Evolutionary conservation across 768 basidiomycete species (phyloP).

Genomic region (Lentinula sp.): DNA sequence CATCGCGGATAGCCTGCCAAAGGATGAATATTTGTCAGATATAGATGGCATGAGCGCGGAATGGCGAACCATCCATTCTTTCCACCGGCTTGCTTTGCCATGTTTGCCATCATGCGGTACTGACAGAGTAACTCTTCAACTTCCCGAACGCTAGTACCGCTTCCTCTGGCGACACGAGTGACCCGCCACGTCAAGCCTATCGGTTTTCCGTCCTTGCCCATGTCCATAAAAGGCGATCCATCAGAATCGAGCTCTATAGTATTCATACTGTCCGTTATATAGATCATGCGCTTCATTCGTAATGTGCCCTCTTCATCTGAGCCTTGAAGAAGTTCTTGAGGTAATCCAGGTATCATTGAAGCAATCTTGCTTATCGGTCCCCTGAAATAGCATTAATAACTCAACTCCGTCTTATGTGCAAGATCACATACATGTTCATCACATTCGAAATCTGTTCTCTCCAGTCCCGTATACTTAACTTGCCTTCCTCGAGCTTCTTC

Average conservation of each 20-base stretch:
- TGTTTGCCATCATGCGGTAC: conserved; percentile 97
- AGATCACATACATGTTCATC: conserved; percentile 84
- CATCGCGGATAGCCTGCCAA: conserved; percentile 70
- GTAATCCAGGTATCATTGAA: conserved; percentile 96
- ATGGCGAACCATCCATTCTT: conserved; percentile 84
- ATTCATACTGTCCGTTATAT: conserved; percentile 98
- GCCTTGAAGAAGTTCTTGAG: conserved; percentile 85
- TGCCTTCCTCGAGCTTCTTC: conserved; percentile 96
- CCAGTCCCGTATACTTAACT: conserved; percentile 96
- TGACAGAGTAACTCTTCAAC: conserved; percentile 97
- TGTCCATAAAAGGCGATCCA: conserved; percentile 84
- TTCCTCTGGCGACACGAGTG: conserved; percentile 84
- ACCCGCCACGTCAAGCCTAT: conserved; percentile 87
- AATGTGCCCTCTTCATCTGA: conserved; percentile 88
- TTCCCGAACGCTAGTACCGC: conserved; percentile 91
- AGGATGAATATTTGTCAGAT: conserved; percentile 5
- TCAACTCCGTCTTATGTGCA: neutral
- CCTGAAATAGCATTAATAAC: conserved; percentile 38
- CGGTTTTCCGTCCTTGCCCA: conserved; percentile 78
- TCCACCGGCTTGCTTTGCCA: conserved; percentile 97
- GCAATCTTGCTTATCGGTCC: conserved; percentile 99
- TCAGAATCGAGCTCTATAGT: conserved; percentile 91
- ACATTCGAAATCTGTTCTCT: conserved; percentile 95
- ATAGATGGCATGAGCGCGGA: neutral
- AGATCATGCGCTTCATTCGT: conserved; percentile 97